Base-by-base conservation (phyloP, 306 rosid genomes). In the Rosa lucieae region DNA sequence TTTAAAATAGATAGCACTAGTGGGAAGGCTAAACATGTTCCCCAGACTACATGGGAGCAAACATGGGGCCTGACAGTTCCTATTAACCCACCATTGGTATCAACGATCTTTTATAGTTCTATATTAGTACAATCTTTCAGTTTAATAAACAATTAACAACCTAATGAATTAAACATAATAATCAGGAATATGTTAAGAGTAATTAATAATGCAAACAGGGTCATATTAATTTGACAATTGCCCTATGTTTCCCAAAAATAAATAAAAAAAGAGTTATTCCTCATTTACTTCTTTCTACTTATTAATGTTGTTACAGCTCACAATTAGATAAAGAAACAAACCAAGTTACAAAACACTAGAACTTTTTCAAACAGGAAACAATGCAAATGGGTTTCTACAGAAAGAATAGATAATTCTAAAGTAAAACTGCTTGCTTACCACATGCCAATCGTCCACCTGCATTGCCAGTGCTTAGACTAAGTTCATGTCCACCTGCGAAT, bases 391-490 rank as follows among this genome's bases (percentile, higher is more conserved):
- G 68, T 35, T 8, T 61, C 59, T 79, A 67, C 82, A 56, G 8
- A 53, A 74, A 71, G 49, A 14, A 29, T 72, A 63, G 67, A 17
- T 55, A 83, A 44, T 56, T 56, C 10, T 35, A 3, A 29, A 73
- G 26, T 42, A 49, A 32, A 76, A 29, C 39, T 72, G 77, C 78
- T 73, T 42, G 71, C 94, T 83, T 93, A 93, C 98, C 98, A 71
- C 94, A 93, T 74, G 97, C 98, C 90, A 93, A 81, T 86, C 98
- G 91, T 87, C 98, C 98, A 74, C 97, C 98, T 59, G 98, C 97
- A 77, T 93, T 93, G 56, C 98, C 98, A 65, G 97, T 93, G 81
- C 73, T 89, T 83, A 86, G 82, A 84, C 97, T 89, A 84, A 93
- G 98, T 75, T 91, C 98, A 37, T 93, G 98, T 70, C 94, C 98